phyloP scores from a whole-genome alignment of 345 rosid species.

The Populus nigra region DNA sequence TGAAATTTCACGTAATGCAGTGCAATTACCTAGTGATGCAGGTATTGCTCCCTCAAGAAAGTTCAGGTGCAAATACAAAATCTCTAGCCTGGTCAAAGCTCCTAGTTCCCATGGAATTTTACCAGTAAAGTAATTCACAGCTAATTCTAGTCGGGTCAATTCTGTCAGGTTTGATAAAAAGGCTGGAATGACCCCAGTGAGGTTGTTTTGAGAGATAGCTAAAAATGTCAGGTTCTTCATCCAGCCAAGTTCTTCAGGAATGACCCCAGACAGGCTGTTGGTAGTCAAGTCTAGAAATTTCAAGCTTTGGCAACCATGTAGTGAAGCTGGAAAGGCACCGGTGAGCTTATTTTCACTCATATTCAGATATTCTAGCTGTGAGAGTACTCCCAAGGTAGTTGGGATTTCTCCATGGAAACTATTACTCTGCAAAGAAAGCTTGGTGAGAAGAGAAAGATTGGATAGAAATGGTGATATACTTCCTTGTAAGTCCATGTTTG shows the following conservation, averaged over 20 bases:
- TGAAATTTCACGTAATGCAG: background rate
- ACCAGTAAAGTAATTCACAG: background rate
- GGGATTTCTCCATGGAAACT: conserved; percentile 12
- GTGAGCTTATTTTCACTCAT: background rate
- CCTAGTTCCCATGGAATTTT: background rate
- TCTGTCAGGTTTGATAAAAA: conserved; percentile 1
- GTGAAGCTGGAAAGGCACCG: background rate
- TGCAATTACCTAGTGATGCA: conserved; percentile 8
- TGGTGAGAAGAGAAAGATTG: conserved; percentile 11
- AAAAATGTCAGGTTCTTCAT: background rate
- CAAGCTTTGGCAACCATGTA: conserved; percentile 5
- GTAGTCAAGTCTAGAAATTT: background rate
- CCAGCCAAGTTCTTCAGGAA: conserved; percentile 3
- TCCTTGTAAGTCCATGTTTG: background rate
- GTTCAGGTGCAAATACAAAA: conserved; percentile 8
- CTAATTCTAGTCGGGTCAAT: background rate
- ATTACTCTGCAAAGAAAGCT: conserved; percentile 7
- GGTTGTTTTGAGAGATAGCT: background rate
- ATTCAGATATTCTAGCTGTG: background rate
- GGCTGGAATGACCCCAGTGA: conserved; percentile 6
- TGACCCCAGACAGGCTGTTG: conserved; percentile 3
- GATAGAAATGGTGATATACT: conserved; percentile 14
- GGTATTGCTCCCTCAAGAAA: conserved; percentile 8
- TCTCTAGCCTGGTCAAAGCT: conserved; percentile 6
- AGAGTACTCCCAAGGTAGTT: background rate